A percentile compares a stretch with the other conserved stretches of the same genome.
These are phyloP conservation scores for Didymella exigua DNA, from an alignment of 2,329 filamentous ascomycete genomes.

Conservation along the genomic window DNA sequence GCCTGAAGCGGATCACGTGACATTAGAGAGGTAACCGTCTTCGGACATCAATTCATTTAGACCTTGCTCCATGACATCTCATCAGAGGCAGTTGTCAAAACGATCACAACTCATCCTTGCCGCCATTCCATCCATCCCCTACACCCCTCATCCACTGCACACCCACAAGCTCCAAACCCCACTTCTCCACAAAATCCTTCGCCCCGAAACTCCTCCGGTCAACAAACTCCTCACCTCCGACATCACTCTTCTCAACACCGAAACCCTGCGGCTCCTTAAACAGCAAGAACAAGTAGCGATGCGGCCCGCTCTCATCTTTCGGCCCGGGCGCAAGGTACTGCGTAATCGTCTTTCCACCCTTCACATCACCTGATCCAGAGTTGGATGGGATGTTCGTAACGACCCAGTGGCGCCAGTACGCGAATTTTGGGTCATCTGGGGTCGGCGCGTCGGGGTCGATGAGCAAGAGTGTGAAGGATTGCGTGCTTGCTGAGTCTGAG, in stretches of 20 bases:
- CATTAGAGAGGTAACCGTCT: too few species aligned
- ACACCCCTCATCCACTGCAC: slow-evolving; percentile 48
- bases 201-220: slow-evolving; percentile 39
- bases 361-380: neutral
- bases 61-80: too few species aligned
- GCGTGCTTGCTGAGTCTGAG: slow-evolving; percentile 1
- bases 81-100: too few species aligned
- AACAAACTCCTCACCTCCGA: slow-evolving; percentile 46
- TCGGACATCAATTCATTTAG: too few species aligned
- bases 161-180: slow-evolving; percentile 40
- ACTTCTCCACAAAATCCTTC: slow-evolving; percentile 29
- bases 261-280: slow-evolving; percentile 34
- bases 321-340: slow-evolving; percentile 42
- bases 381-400: slow-evolving; percentile 34
- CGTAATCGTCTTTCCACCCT: slow-evolving; percentile 33
- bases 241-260: slow-evolving; percentile 33
- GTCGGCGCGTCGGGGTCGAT: slow-evolving; percentile 63
- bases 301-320: slow-evolving; percentile 45
- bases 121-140: slow-evolving; percentile 41
- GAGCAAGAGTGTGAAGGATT: slow-evolving; percentile 56
- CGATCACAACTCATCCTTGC: slow-evolving; percentile 7
- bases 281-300: slow-evolving; percentile 43
- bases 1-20: too few species aligned
- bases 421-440: slow-evolving; percentile 61
- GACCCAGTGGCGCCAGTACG: slow-evolving; percentile 63